Base-by-base conservation (phyloP, 805 yeast genomes). In the Metschnikowia corniflorae region DNA sequence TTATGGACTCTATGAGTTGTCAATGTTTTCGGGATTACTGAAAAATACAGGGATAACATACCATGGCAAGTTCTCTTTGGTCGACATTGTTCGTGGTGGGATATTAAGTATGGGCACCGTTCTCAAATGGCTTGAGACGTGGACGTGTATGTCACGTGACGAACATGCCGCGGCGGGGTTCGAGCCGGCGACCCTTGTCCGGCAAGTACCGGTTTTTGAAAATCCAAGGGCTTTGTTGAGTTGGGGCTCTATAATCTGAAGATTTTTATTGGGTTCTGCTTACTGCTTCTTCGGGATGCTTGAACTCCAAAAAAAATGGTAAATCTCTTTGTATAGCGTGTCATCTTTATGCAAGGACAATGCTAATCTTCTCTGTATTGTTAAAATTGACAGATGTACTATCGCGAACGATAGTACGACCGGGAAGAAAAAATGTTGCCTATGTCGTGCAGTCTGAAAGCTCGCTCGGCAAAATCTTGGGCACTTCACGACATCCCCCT, bases 321-420 rank as follows among this genome's bases (percentile, higher is more conserved):
- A 85, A 87, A 91, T 89, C 97, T 91, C 97, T 91, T 91, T 91
- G 97, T 87, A 88, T 82, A 89, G 96, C 97, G 97, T 94, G 96
- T 89, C 97, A 91, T 91, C 97, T 96, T 93, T 93, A 93, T 91
- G 97, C 97, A 91, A 96, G 97, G 97, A 96, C 96, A 95, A 94
- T 93, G 97, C 97, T 91, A 89, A 91, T 93, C 97, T 91, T 91
- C 98, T 91, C 97, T 91, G 98, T 91, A 91, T 91, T 88, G 95
- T 91, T 89, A 96, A 82, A 89, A 82, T 91, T 91, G 97, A 91
- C 97, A 91, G 87, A 82, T 62, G 73, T 65, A 63, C 72, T 53
- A 68, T 51, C 69, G 60, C 62, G 60, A 55, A 51, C 57, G 69
- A 65, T 54, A 61, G 70, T 60, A 64, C 71, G 62, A 60, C n/a